Percentiles rank a stretch among this genome's conserved stretches.
Conservation (phyloP, 441 rosid genomes). For the Erysimum cheiri region DNA sequence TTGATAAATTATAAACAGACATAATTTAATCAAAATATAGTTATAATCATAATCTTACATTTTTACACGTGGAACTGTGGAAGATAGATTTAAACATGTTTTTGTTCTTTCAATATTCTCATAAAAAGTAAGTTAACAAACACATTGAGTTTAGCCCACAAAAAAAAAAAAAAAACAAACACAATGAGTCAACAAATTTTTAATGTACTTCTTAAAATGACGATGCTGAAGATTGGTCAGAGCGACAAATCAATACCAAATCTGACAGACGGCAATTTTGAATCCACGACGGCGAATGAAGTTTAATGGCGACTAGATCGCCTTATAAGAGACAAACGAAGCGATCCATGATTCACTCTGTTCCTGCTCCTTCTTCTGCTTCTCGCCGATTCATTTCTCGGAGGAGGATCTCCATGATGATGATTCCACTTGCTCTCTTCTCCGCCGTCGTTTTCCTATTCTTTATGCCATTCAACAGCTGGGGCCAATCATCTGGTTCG, state of each 20-base stretch:
- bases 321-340: slow-evolving; percentile 32
- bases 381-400: slow-evolving; percentile 42
- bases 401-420: slow-evolving; percentile 41
- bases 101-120: too few species aligned
- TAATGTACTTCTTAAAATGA: neutral
- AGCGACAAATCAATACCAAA: neutral
- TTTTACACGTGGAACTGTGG: too few species aligned
- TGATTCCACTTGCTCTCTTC: slow-evolving; percentile 46
- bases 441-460: slow-evolving; percentile 48
- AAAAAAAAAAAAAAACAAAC: too few species aligned
- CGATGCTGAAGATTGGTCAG: slow-evolving; percentile 5
- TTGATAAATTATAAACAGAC: too few species aligned
- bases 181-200: too few species aligned
- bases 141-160: too few species aligned
- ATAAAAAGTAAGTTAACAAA: too few species aligned
- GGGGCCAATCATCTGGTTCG: slow-evolving; percentile 31
- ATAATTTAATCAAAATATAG: too few species aligned
- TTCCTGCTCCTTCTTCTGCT: neutral
- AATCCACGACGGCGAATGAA: slow-evolving; percentile 16
- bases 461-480: slow-evolving; percentile 53
- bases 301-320: slow-evolving; percentile 34
- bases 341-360: slow-evolving; percentile 25
- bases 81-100: neutral
- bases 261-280: neutral
- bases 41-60: too few species aligned